Conservation (phyloP, 1,284 basidiomycete genomes). For the Bjerkandera adusta region DNA sequence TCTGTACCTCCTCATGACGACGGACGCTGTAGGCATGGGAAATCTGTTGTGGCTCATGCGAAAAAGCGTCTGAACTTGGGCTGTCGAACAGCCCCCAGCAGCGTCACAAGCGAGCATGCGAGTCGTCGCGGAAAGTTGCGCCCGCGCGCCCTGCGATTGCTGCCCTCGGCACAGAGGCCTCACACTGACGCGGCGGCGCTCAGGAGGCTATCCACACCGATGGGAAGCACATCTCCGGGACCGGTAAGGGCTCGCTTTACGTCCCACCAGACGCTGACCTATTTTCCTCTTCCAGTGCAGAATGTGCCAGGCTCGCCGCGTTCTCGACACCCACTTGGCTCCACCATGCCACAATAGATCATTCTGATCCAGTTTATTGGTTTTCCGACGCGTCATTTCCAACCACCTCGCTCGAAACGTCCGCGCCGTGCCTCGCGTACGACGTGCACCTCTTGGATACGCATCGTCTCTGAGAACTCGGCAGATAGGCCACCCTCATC, state of each 20-base stretch:
- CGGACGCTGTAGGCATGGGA: not conserved
- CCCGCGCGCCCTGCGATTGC: not conserved
- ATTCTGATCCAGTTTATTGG: not conserved
- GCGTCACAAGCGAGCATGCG: slow-evolving; percentile 1
- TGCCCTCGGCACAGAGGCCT: not conserved
- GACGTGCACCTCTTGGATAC: not conserved
- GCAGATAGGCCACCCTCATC: not conserved
- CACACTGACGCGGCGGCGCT: slow-evolving; percentile 1
- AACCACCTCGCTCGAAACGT: not conserved
- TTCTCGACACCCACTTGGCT: not conserved
- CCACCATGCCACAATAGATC: slow-evolving; percentile 7
- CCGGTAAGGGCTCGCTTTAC: slow-evolving; percentile 3
- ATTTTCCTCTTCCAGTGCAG: too few species aligned
- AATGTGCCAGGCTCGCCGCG: too few species aligned
- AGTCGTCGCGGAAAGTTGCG: not conserved
- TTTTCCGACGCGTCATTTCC: slow-evolving; percentile 1
- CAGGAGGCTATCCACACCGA: slow-evolving; percentile 7
- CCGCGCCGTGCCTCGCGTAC: not conserved
- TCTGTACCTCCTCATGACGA: not conserved
- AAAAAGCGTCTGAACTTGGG: slow-evolving; percentile 1
- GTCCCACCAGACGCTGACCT: too few species aligned
- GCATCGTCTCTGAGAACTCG: not conserved
- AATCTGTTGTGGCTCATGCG: not conserved
- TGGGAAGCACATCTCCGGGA: slow-evolving; percentile 11
- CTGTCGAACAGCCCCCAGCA: not conserved